Base-by-base conservation (phyloP, 768 basidiomycete genomes). In the Boletus rubroflammeus region DNA sequence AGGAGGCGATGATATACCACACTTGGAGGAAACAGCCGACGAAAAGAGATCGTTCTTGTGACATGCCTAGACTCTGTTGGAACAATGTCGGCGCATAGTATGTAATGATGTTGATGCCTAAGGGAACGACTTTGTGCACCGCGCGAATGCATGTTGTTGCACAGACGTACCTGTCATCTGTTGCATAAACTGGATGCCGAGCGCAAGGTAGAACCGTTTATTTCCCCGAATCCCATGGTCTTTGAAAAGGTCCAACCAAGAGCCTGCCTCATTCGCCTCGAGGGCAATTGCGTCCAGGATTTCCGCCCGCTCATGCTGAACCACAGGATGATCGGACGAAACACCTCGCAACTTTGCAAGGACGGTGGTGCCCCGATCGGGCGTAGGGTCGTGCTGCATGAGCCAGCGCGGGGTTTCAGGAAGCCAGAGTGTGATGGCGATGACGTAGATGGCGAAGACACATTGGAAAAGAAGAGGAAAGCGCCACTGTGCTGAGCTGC, bases 401-500 rank as follows among this genome's bases (percentile, higher is more conserved):
- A 45, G 43, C 43, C 43, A 45, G 11, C 43, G 43, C 1, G 43
- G 43, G 3, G 43, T 45, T 28, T 45, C 43, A 2, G 43, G 43
- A 28, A 45, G 43, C 43, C 43, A 45, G n/a, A 45, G n/a, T 3
- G 43, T 8, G 26, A 45, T n/a, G 13, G 43, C 28, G 11, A 45
- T 29, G 28, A 45, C 43, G 1, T 45, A 45, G n/a, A 45, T 19
- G n/a, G 43, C 43, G 7, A 45, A 45, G 11, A 45, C n/a, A n/a
- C n/a, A 29, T 7, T 45, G 43, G n/a, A 45, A 45, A 45, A 45
- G 43, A 29, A 45, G 43, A 13, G 43, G 43, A n/a, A 45, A 45
- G 7, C 57, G 57, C 57, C 55, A 57, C 11, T 57, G 55, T 14
- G 44, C 48, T 5, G 55, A 58, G 19, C 28, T 51, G n/a, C 11